Conservation (phyloP, 1,139 yeast species). For the Diutina scorzettiae region DNA sequence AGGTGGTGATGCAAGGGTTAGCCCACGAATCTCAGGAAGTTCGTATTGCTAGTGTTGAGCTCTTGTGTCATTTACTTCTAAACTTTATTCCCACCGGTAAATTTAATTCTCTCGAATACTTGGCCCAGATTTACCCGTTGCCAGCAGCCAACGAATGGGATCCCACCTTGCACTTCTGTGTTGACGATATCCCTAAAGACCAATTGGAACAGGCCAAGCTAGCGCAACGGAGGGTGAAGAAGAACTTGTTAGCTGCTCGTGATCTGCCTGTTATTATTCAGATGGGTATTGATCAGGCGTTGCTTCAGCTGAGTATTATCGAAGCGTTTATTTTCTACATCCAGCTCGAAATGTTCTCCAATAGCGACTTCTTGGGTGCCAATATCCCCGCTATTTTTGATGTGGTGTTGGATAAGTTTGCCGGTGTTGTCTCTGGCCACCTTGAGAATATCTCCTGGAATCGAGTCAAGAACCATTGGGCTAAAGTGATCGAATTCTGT, state of each 20-base stretch:
- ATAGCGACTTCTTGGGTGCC: conserved; percentile 23
- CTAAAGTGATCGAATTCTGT: conserved; percentile 19
- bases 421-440: conserved; percentile 17
- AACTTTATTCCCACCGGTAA: conserved; percentile 1
- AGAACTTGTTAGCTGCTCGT: neutral
- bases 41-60: conserved; percentile 2
- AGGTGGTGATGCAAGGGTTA: neutral
- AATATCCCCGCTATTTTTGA: conserved; percentile 22
- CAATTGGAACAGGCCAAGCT: neutral
- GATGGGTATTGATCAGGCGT: conserved; percentile 13
- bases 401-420: conserved; percentile 20
- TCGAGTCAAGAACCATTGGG: conserved; percentile 21
- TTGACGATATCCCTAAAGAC: conserved; percentile 1
- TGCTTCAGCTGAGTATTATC: conserved; percentile 22
- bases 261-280: conserved; percentile 20
- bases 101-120: neutral
- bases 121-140: neutral
- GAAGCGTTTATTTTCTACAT: conserved; percentile 26
- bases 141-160: conserved; percentile 1
- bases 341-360: conserved; percentile 33
- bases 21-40: neutral
- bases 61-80: conserved; percentile 1
- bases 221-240: neutral
- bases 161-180: neutral
- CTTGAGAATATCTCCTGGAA: conserved; percentile 26